Conservation (phyloP, 2,329 filamentous ascomycete genomes). For the Aspergillus sergii region DNA sequence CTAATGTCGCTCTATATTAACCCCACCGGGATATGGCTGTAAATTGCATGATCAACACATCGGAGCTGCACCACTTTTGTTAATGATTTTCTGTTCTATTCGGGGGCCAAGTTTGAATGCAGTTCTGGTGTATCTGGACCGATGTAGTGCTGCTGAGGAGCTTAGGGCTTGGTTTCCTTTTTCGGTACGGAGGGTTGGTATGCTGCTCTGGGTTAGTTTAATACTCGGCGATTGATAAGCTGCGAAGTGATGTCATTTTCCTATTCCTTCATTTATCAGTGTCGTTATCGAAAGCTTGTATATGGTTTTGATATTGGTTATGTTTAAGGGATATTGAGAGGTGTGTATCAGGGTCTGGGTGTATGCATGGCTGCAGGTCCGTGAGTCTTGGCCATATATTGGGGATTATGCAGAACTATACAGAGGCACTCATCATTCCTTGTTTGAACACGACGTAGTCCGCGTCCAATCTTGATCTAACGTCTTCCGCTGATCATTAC, state of each 20-base stretch:
- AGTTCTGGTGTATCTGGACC: not conserved
- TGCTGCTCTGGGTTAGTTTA: not conserved
- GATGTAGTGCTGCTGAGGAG: not conserved
- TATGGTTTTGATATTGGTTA: not conserved
- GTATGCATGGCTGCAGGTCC: not conserved
- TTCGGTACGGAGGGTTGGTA: not conserved
- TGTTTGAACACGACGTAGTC: not conserved
- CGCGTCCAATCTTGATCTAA: not conserved
- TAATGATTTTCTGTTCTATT: not conserved
- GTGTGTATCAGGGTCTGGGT: not conserved
- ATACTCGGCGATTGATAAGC: not conserved
- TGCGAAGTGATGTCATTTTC: not conserved
- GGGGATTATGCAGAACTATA: not conserved
- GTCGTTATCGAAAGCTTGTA: not conserved
- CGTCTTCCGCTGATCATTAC: not conserved
- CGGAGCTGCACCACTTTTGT: not conserved
- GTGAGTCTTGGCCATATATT: not conserved
- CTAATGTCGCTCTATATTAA: not conserved
- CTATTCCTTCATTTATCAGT: not conserved
- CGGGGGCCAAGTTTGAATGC: not conserved
- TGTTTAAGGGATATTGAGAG: not conserved
- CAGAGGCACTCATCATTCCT: not conserved
- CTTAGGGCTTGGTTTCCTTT: not conserved
- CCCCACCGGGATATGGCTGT: conserved; percentile 6
- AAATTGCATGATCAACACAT: conserved; percentile 1